Evolutionary conservation across 202 grass and related monocot species (phyloP), one percentile per base, ranked within the genome.

Genomic region (Tripidium arundinaceum): DNA sequence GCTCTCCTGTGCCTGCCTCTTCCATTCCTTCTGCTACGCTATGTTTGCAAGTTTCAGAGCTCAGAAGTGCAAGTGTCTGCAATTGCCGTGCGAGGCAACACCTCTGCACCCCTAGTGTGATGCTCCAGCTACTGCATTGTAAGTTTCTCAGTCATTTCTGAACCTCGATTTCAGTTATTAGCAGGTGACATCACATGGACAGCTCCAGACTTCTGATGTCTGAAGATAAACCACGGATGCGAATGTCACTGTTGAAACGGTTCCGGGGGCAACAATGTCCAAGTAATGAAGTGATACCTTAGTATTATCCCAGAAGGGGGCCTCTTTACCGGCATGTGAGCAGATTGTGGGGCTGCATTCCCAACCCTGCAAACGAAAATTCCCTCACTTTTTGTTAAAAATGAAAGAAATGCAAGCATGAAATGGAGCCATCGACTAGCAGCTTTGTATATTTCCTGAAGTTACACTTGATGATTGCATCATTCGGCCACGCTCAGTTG

Each of bases 1-100:
- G 39, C 19, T 36, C 79, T 93, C 93, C 86, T 93, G 75, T 97
- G 93, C 86, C 69, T 97, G 41, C 86, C 86, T 84, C 86, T 78
- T 91, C 93, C 93, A 97, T 84, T 80, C 81, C 84, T 97, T 75
- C 83, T 80, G 54, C 70, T 87, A 83, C 36, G 79, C 77, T 83
- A 7, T 46, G 54, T 40, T 37, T 49, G n/a, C 31, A 78, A 11
- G 16, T 29, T 0, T 49, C 24, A 18, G 25, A 70, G 24, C 15
- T 49, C 25, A 28, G 4, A 28, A 61, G 0, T 6, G 54, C 21
- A 55, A 3, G 6, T 12, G 3, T 58, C 21, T 58, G 9, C 2
- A 46, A 18, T 29, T 27, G 13, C 68, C 36, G 0, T 24, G 7
- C 24, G 54, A 18, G 11, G 13, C 64, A 16, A 33, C 31, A 33